Percentiles rank a stretch among this genome's conserved stretches.
phyloP scores from a whole-genome alignment of 2,329 filamentous ascomycete species.

The Cadophora gregata region DNA sequence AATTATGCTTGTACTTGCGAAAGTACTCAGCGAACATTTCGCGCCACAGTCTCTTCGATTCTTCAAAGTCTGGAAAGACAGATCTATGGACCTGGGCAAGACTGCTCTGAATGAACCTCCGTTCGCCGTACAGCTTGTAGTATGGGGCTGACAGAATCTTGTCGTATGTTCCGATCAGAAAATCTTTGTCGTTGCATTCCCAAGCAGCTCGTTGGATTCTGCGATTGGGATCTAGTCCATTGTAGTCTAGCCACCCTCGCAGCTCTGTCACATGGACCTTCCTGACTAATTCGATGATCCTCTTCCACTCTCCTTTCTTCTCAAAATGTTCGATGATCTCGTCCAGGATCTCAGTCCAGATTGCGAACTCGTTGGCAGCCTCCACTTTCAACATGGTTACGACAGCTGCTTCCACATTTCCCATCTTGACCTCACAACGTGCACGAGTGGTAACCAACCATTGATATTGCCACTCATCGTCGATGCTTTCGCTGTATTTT shows the following conservation, averaged over 20 bases:
- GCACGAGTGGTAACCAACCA: background rate
- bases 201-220: constrained; percentile 10
- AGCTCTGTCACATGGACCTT: background rate
- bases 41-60: constrained; percentile 1
- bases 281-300: background rate
- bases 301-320: background rate
- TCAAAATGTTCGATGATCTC: background rate
- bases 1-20: constrained; percentile 6
- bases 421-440: background rate
- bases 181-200: constrained; percentile 4
- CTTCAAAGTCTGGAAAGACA: background rate
- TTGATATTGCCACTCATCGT: background rate
- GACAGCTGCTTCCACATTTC: background rate
- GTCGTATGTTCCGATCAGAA: constrained; percentile 9
- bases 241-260: background rate
- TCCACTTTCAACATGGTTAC: background rate
- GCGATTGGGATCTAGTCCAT: background rate
- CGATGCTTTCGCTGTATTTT: background rate
- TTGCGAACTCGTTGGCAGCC: background rate
- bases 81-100: background rate
- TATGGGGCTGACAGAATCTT: background rate
- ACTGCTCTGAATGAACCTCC: background rate
- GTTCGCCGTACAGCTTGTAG: background rate
- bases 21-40: constrained; percentile 6
- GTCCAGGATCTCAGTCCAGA: background rate